A percentile compares a stretch with the other conserved stretches of the same genome.
These are phyloP conservation scores for Limtongozyma cylindracea DNA, from an alignment of 805 yeast species.

Conservation along the genomic window DNA sequence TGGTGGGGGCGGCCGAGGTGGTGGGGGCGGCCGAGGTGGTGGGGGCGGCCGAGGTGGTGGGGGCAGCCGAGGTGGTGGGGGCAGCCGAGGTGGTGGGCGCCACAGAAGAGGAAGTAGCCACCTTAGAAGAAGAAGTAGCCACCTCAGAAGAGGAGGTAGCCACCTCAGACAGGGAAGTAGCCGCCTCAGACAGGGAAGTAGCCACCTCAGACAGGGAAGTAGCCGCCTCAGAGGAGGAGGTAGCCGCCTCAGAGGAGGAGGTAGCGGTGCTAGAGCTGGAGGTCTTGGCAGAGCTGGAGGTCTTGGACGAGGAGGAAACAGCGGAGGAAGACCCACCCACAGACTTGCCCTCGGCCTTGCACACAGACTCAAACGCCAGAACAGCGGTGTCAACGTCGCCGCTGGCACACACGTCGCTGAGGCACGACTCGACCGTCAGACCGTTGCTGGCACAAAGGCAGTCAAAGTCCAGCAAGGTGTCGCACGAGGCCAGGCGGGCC, in stretches of 20 bases:
- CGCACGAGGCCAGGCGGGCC: slow-evolving; percentile 26
- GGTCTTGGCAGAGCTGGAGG: slow-evolving; percentile 1
- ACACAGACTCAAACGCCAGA: slow-evolving; percentile 22
- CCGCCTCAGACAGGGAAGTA: no score
- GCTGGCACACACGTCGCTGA: slow-evolving; percentile 43
- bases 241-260: slow-evolving; percentile 2
- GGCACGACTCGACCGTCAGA: slow-evolving; percentile 29
- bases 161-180: no score
- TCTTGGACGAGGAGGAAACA: slow-evolving; percentile 7
- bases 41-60: no score
- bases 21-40: no score
- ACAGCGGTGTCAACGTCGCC: slow-evolving; percentile 32
- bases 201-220: slow-evolving; percentile 5
- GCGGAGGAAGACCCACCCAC: slow-evolving; percentile 7
- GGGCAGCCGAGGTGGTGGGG: no score
- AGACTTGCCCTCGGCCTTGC: no score
- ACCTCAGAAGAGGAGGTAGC: no score
- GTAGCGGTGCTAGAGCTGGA: slow-evolving; percentile 6
- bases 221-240: slow-evolving; percentile 5
- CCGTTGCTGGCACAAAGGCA: slow-evolving; percentile 45
- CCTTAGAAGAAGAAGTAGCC: no score
- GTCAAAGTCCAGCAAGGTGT: slow-evolving; percentile 30
- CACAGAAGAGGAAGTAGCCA: no score
- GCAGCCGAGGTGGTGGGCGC: no score
- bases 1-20: no score